These are phyloP conservation scores for Ophiocordyceps camponoti-floridani DNA, from an alignment of 2,329 filamentous ascomycete genomes.

Conservation along the genomic window DNA sequence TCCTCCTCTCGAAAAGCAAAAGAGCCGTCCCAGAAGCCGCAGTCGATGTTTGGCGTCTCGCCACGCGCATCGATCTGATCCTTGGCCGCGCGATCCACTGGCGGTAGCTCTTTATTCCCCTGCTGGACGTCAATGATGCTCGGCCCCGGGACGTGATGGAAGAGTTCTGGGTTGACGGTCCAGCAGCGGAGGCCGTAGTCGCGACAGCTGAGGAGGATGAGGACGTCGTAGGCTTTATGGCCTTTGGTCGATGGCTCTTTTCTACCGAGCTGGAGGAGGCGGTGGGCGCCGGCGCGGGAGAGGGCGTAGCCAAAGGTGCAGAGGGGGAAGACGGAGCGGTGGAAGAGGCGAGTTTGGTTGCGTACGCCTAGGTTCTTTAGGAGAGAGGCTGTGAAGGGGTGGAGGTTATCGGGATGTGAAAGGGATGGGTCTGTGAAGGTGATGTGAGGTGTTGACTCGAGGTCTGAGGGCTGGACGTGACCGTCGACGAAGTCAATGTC, in stretches of 20 bases:
- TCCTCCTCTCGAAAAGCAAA: not conserved
- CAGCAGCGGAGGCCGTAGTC: not conserved
- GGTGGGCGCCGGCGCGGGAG: not conserved
- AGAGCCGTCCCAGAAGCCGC: not conserved
- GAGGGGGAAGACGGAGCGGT: not conserved
- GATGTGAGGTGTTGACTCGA: not conserved
- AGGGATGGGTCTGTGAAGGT: not conserved
- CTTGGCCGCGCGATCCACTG: not conserved
- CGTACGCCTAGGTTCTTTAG: not conserved
- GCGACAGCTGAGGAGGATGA: not conserved
- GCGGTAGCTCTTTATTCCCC: not conserved
- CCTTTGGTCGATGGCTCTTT: not conserved
- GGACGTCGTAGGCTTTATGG: not conserved
- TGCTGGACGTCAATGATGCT: not conserved
- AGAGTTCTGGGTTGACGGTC: not conserved
- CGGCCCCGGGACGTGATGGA: not conserved
- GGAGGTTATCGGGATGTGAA: not conserved
- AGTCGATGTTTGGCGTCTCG: not conserved
- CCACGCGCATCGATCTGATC: not conserved
- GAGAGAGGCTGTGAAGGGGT: not conserved
- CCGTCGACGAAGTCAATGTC: not conserved
- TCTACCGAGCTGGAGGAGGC: not conserved
- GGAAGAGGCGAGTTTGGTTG: not conserved
- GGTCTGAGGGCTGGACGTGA: not conserved
- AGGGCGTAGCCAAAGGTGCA: not conserved